phyloP scores from a whole-genome alignment of 176 grass and related monocot species.

The Aechmea fasciata region DNA sequence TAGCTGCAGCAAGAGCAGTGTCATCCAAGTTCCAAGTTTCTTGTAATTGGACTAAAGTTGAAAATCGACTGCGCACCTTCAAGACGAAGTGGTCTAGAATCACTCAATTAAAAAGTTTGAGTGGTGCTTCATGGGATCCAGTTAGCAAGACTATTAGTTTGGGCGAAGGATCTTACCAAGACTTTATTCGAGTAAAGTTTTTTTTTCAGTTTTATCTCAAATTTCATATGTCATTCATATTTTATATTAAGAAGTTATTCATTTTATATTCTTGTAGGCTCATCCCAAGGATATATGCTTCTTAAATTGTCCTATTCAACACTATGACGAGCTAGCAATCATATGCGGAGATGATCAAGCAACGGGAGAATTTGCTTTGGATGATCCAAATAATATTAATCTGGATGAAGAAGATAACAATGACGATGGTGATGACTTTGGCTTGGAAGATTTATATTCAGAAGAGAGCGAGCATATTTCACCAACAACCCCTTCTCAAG shows the following conservation, averaged over 20 bases:
- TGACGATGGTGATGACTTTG: too few relatives aligned
- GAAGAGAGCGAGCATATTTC: too few relatives aligned
- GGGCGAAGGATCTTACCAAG: not conserved
- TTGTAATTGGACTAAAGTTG: not conserved
- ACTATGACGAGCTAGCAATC: conserved; percentile 3
- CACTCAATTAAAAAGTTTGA: not conserved
- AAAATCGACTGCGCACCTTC: not conserved
- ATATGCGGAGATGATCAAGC: not conserved
- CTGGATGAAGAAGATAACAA: too few relatives aligned
- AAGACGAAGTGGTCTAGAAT: not conserved
- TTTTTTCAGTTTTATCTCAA: not conserved
- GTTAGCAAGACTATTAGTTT: not conserved
- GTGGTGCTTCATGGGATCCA: not conserved
- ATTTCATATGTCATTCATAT: too few relatives aligned
- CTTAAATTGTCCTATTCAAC: not conserved
- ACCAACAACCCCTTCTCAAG: too few relatives aligned
- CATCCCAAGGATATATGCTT: not conserved
- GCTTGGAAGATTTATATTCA: too few relatives aligned
- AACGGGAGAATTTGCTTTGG: too few relatives aligned
- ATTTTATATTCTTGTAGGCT: not conserved
- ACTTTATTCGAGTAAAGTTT: not conserved
- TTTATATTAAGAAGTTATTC: not conserved
- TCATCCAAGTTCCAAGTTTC: too few relatives aligned
- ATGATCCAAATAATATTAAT: too few relatives aligned
- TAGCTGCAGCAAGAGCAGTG: too few relatives aligned